Evolutionary conservation across 352 stramenopile genomes (phyloP).

Genomic region (Peronospora farinosa): DNA sequence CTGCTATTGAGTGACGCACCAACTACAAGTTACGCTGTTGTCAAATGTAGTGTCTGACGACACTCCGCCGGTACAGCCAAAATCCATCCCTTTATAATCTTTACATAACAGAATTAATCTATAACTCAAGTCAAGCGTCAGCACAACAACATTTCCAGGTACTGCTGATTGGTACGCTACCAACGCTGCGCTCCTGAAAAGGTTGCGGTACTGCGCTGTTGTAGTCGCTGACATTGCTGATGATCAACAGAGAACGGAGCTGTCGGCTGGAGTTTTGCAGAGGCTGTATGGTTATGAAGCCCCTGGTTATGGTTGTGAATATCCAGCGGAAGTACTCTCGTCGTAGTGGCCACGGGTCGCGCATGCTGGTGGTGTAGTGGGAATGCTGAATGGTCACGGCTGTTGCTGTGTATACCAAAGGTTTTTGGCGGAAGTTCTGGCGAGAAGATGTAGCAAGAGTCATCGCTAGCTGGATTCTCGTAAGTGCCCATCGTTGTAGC

Average conservation of each 20-base stretch:
- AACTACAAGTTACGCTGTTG: too few relatives aligned
- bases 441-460: slow-evolving; percentile 22
- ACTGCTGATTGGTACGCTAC: slow-evolving; percentile 6
- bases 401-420: slow-evolving; percentile 2
- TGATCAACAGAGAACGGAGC: slow-evolving; percentile 8
- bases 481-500: slow-evolving; percentile 48
- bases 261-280: neutral
- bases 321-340: slow-evolving; percentile 21
- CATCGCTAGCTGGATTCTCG: slow-evolving; percentile 58
- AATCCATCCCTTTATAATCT: neutral
- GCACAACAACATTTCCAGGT: neutral
- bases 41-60: too few relatives aligned
- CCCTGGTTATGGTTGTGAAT: neutral
- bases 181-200: slow-evolving; percentile 16
- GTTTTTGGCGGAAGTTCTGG: slow-evolving; percentile 11
- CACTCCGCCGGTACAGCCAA: too few relatives aligned
- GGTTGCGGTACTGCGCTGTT: slow-evolving; percentile 4
- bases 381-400: slow-evolving; percentile 11
- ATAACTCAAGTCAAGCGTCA: neutral
- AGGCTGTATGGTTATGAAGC: slow-evolving; percentile 12
- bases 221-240: slow-evolving; percentile 1
- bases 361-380: slow-evolving; percentile 19
- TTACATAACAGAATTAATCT: slow-evolving; percentile 1
- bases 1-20: too few relatives aligned
- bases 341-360: slow-evolving; percentile 16